Base-by-base conservation (phyloP, 2,329 filamentous ascomycete genomes). In the Stachybotrys chartarum region DNA sequence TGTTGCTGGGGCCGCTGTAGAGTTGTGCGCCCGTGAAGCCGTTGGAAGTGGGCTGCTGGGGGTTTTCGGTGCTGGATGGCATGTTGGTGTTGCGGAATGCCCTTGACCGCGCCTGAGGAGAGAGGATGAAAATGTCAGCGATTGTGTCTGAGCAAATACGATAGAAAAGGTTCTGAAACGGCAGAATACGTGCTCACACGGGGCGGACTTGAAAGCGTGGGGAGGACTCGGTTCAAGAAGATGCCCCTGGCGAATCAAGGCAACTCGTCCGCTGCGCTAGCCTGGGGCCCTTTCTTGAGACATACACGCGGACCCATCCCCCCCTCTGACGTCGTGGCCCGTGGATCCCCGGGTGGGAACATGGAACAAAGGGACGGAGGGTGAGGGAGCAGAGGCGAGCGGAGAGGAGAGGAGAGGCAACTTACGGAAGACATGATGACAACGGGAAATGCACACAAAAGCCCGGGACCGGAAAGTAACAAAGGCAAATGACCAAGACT, bases 21-120 rank as follows among this genome's bases (percentile, higher is more conserved):
- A 78, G 59, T 62, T 63, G 64, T 49, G 70, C 62, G 60, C 63
- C 63, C 39, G 64, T 54, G 58, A 74, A 73, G 53, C 67, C 67
- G 63, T 67, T 74, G 70, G 75, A 74, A 71, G 71, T 61, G 53
- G 69, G 64, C 64, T 74, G 72, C 53, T 68, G 60, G 56, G 64
- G 52, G 60, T 67, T 66, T 51, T 69, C 66, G 64, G 57, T 63
- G 45, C 68, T 63, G 51, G 68, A 56, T 54, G 69, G 61, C 70
- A 72, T 72, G 68, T 61, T 64, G 64, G 72, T 69, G 61, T 66
- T 70, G 50, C 70, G 61, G 59, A 75, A 75, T 57, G 67, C 69
- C 64, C 69, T 72, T 57, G 68, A 61, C 61, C 70, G 69, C 57
- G 68, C 61, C 73, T 76, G 60, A 54, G 42, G 18, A 57, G 46